phyloP scores from a whole-genome alignment of 768 basidiomycete species.

The Naganishia friedmannii region DNA sequence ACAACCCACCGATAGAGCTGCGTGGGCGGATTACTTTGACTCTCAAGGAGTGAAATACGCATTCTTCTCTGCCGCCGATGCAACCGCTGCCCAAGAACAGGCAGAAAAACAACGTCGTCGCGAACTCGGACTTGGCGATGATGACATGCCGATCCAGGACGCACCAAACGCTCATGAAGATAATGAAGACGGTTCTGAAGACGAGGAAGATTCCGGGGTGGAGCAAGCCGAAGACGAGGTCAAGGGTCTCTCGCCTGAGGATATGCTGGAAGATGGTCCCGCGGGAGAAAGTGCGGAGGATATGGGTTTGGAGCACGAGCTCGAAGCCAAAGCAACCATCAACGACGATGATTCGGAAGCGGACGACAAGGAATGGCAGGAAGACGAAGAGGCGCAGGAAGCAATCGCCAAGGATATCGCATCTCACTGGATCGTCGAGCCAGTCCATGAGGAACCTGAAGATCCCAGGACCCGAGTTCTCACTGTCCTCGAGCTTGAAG shows the following conservation, averaged over 20 bases:
- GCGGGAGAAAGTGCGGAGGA: constrained; percentile 7
- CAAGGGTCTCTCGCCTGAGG: constrained; percentile 17
- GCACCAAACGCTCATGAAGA: constrained; percentile 39
- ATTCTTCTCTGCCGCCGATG: constrained; percentile 93
- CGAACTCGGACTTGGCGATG: constrained; percentile 64
- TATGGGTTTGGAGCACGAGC: constrained; percentile 14
- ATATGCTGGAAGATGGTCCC: constrained; percentile 15
- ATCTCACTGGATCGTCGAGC: background rate
- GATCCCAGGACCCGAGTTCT: constrained; percentile 66
- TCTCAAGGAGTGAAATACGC: constrained; percentile 60
- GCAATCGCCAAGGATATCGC: constrained; percentile 17
- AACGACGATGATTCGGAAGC: background rate
- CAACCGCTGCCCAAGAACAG: constrained; percentile 75
- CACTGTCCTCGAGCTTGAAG: constrained; percentile 81
- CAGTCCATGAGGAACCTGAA: constrained; percentile 35
- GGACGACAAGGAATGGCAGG: constrained; percentile 7
- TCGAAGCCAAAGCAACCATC: constrained; percentile 15
- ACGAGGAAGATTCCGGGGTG: constrained; percentile 37
- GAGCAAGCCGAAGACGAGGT: constrained; percentile 25
- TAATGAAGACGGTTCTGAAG: constrained; percentile 47
- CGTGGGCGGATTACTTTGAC: constrained; percentile 74
- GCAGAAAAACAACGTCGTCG: constrained; percentile 53
- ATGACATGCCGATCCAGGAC: constrained; percentile 39
- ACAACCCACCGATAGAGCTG: constrained; percentile 57
- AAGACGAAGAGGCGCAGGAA: constrained; percentile 20